Evolutionary conservation across 2,329 filamentous ascomycete species (phyloP).

Genomic region (Botrytis byssoidea): DNA sequence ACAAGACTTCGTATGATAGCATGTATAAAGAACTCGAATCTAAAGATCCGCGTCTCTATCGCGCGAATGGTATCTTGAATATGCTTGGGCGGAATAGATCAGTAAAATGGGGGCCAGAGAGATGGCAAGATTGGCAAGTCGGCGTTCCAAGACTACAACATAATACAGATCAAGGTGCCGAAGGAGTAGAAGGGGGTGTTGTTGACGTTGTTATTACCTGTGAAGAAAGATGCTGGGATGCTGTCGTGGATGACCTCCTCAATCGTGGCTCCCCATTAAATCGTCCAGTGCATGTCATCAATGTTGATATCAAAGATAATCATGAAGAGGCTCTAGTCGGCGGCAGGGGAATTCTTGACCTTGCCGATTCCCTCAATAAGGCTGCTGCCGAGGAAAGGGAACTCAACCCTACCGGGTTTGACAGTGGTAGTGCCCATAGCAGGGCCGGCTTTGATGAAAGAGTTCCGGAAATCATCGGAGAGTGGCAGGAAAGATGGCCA

Average conservation of each 20-base stretch:
- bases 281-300: conserved; percentile 93
- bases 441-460: conserved; percentile 83
- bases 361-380: conserved; percentile 80
- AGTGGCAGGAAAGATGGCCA: conserved; percentile 95
- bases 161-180: conserved; percentile 69
- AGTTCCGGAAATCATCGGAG: conserved; percentile 85
- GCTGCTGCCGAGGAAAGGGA: conserved; percentile 76
- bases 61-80: conserved; percentile 86
- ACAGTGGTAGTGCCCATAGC: conserved; percentile 63
- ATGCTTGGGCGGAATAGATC: conserved; percentile 92
- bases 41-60: conserved; percentile 86
- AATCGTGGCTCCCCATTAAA: conserved; percentile 84
- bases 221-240: conserved; percentile 97
- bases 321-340: conserved; percentile 93
- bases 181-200: conserved; percentile 81
- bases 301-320: conserved; percentile 97
- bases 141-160: conserved; percentile 80
- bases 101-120: conserved; percentile 93
- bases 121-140: conserved; percentile 96
- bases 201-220: conserved; percentile 96
- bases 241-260: conserved; percentile 89
- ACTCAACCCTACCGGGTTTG: conserved; percentile 61
- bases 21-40: conserved; percentile 89
- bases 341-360: conserved; percentile 85
- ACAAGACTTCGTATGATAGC: conserved; percentile 89